Base-by-base conservation (phyloP, 176 grass and related monocot genomes). In the Bromus sterilis region DNA sequence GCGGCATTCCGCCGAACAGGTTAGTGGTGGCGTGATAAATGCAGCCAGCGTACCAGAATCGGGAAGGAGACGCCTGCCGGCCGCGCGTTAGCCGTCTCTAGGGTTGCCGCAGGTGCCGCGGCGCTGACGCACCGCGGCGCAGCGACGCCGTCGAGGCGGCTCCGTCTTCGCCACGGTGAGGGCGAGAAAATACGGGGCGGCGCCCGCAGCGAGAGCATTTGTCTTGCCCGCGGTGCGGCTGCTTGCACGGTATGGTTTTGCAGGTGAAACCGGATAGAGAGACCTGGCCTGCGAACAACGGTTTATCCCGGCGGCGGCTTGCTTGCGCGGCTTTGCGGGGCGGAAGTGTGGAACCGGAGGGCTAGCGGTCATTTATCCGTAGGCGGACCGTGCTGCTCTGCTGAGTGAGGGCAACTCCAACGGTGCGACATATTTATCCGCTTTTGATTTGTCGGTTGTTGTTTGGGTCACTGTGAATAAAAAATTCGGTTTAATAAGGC, bases 1-100 rank as follows among this genome's bases (percentile, higher is more conserved):
- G 77, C 29, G 59, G 41, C 78, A 80, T 80, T 28, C 3, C 23
- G 32, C 49, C 78, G 64, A 80, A 70, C 78, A 70, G 33, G n/a
- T 55, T 51, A 39, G 4, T 3, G 42, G 42, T 28, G 46, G 15
- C 29, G 31, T n/a, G 58, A 26, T 14, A 51, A 11, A 30, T 66
- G 35, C 29, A 66, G 8, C 12, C 12, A 6, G 11, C 76, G 7
- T 70, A 80, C 78, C 78, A 80, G 64, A 56, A 80, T 80, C 15
- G 78, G 46, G 11, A 70, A 80, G 23, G 78, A 80, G 46, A 80
- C 2, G 20, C 78, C 68, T 67, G 78, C 31, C 9, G 64, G 32
- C 78, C 30, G 33, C 21, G 33, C 10, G 4, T 24, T 2, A 55
- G 44, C 64, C 7, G 46, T 8, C 46, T 67, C 64, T 21, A 21